Evolutionary conservation across 371 early-diverging fungal species (phyloP).

Genomic region (Rozella allomycis): DNA sequence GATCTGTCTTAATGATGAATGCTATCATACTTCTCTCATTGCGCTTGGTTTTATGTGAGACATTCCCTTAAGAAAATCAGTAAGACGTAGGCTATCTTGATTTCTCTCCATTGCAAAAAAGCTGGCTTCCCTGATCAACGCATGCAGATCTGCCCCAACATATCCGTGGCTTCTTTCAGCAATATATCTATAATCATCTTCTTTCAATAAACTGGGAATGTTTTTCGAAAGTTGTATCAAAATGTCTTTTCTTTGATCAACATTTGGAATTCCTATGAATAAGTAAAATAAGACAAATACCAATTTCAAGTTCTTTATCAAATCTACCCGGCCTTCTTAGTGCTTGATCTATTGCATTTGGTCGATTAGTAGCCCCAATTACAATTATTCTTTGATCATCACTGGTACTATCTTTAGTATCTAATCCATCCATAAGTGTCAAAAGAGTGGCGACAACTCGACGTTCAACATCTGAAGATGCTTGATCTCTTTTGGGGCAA

Average conservation of each 20-base stretch:
- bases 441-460: conserved; percentile 89
- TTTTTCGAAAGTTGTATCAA: conserved; percentile 38
- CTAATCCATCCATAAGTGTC: conserved; percentile 85
- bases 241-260: conserved; percentile 46
- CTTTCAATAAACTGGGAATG: conserved; percentile 42
- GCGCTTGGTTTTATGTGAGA: too few species aligned
- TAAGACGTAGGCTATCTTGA: conserved; percentile 1
- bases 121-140: conserved; percentile 68
- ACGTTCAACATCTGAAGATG: conserved; percentile 38
- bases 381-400: conserved; percentile 35
- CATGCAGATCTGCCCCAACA: conserved; percentile 92
- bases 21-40: not conserved
- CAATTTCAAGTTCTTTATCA: conserved; percentile 83
- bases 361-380: conserved; percentile 94
- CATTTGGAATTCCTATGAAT: conserved; percentile 45
- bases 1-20: conserved; percentile 16
- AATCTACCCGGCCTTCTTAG: conserved; percentile 92
- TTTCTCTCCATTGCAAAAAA: conserved; percentile 47
- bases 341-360: conserved; percentile 81
- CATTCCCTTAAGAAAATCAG: too few species aligned
- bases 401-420: conserved; percentile 7
- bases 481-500: conserved; percentile 7
- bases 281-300: conserved; percentile 11
- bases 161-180: conserved; percentile 68
- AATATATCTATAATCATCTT: conserved; percentile 29